Evolutionary conservation across 2,329 filamentous ascomycete species (phyloP), one percentile per base, ranked within the genome.

Genomic region (Aspergillus vadensis): DNA sequence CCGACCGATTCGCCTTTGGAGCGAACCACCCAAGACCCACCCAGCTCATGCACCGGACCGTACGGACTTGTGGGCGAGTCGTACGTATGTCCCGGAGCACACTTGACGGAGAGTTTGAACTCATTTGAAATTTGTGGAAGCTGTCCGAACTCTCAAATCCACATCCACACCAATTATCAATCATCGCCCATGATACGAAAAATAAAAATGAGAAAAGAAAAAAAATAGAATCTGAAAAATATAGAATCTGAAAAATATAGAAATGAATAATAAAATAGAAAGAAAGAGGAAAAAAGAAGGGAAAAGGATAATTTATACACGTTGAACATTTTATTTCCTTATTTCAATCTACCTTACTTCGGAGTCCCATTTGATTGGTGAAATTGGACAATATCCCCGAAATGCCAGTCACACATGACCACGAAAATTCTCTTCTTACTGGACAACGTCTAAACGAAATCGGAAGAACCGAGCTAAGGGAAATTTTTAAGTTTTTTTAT

Each of bases 21-120:
- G 49, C 51, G 32, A 47, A 39, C 58, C 57, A 41, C 57, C 32
- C 51, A 17, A 47, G 55, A 66, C 60, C 69, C 70, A 72, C 70
- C 67, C 55, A 60, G 62, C 64, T 71, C 65, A 71, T 65, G 65
- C 69, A 69, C 69, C 65, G 67, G 66, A 67, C 65, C 57, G 56
- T 52, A 53, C 55, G 55, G 53, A 56, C 39, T 49, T 54, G 25
- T 56, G 53, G 50, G 55, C 30, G 32, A 49, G 41, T 51, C 48
- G 19, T 60, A 53, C 57, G 53, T 32, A 43, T 43, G 32, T 55
- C 41, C 23, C 23, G 23, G 23, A 32, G 15, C 21, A 25, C 32
- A 36, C 12, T n/a, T 50, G 5, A 27, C 15, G 23, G 23, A 39
- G n/a, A 39, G 19, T 54, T 38, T 19, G 39, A 27, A 48, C 39